Evolutionary conservation across 2,329 filamentous ascomycete genomes (phyloP), one percentile per base, ranked within the genome.

Genomic region (Arthrobotrys musiformis): DNA sequence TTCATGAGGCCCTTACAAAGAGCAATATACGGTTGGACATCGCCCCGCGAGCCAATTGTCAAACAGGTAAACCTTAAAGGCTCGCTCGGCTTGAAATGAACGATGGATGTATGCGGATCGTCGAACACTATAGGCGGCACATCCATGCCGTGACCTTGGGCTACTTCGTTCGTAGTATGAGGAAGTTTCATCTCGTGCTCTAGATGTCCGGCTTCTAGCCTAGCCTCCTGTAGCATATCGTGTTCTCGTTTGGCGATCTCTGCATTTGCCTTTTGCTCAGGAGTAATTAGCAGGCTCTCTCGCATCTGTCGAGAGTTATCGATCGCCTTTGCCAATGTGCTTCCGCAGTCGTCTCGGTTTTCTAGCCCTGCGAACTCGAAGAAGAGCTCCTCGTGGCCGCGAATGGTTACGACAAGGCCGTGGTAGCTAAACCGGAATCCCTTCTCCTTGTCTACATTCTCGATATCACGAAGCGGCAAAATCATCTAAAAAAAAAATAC

Each of bases 21-120:
- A 0, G 95, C 93, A 82, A 99, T 98, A 82, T 98, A 99, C 0
- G 95, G 95, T 83, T 99, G 95, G 2, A 99, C 94, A 82, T 99
- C 95, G 24, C 95, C 95, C 74, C 95, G 89, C 11, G 94, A 97
- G 15, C 95, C 95, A 79, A 99, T 99, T 0, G 95, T 99, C 40
- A 99, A 86, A 82, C 95, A 99, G 0, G 94, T 97, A 75, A 99
- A 92, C 19, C 87, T 90, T 82, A 99, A 85, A 1, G 94, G 86
- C 80, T 92, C 87, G 1, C 89, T 85, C 0, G 95, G 94, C 83
- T 97, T 97, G 85, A 97, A 97, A 80, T 95, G 93, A 79, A 97
- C 87, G 72, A 97, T 91, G 0, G 94, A 97, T 3, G 93, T 92
- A 79, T 91, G 90, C 7, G 92, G 90, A 81, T 98, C 94, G 81